Base-by-base conservation (phyloP, 2,329 filamentous ascomycete genomes). In the Neocucurbitaria cava region DNA sequence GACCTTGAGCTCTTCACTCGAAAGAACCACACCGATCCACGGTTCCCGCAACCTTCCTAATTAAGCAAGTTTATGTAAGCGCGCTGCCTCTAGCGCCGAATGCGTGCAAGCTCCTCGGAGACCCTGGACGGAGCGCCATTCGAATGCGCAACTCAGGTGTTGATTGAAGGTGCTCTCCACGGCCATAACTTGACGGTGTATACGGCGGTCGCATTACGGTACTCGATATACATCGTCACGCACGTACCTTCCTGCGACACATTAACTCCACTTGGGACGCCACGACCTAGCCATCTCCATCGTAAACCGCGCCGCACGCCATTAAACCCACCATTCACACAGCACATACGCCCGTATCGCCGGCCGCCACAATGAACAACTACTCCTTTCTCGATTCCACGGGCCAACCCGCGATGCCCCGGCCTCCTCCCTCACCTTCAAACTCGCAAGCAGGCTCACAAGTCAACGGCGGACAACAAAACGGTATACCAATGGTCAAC, bases 401-500 rank as follows among this genome's bases (percentile, higher is more conserved):
- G 56, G 30, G 47, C 46, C 47, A 39, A 58, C 49, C 49, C 50
- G 56, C 46, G 51, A 64, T 56, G 49, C 72, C 72, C 0, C 74
- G 75, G 36, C 61, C 68, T 31, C 66, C 73, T 5, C 74, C 75
- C 26, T 73, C 70, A 1, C 72, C 74, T 7, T 71, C 65, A 10
- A 63, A 68, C 38, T 67, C 65, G 17, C 66, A 66, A 53, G 50
- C 61, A 35, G 48, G 59, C 38, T 64, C 64, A n/a, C 71, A 71
- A 49, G 70, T 71, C 35, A 72, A 72, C 48, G 68, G 69, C 45
- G 54, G 62, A 36, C 64, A 64, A 43, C 68, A 70, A 30, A 75
- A 70, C 55, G 67, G 70, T 54, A 69, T 76, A 33, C 74, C 73
- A 7, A 68, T 76, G 64, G 72, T 76, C 36, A 77, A 77, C 49